phyloP scores from a whole-genome alignment of 805 yeast genomes.

The Metschnikowia kunwiensis region DNA sequence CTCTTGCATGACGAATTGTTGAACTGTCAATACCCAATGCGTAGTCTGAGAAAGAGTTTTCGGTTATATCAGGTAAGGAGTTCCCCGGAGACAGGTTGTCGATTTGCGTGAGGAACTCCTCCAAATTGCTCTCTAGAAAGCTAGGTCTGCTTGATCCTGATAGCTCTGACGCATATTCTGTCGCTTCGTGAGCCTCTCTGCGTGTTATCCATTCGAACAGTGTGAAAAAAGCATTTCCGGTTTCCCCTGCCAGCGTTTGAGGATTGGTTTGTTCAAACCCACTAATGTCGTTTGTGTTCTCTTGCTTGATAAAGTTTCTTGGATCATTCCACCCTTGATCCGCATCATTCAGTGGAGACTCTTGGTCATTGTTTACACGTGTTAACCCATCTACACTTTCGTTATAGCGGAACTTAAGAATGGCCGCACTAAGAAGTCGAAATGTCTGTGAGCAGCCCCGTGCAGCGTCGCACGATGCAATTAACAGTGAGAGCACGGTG shows the following conservation, averaged over 20 bases:
- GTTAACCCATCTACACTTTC: conserved; percentile 7
- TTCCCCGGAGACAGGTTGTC: conserved; percentile 28
- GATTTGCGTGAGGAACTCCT: conserved; percentile 48
- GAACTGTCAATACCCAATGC: neutral
- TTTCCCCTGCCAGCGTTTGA: too few species aligned
- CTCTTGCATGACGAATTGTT: conserved; percentile 25
- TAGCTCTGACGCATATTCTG: neutral
- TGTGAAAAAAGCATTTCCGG: too few species aligned
- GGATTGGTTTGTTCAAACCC: too few species aligned
- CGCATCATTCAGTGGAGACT: neutral
- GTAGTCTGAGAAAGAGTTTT: neutral
- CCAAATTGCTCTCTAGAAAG: conserved; percentile 26
- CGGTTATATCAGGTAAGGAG: conserved; percentile 6
- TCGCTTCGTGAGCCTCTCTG: neutral
- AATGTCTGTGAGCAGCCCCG: conserved; percentile 65
- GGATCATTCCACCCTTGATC: neutral
- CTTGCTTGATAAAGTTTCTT: too few species aligned
- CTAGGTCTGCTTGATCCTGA: neutral
- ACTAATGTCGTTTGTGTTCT: too few species aligned
- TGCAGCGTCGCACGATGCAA: conserved; percentile 78
- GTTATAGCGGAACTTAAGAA: conserved; percentile 55
- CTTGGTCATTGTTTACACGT: neutral
- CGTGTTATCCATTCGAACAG: conserved; percentile 5
- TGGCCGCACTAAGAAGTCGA: conserved; percentile 69
- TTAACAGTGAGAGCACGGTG: conserved; percentile 55